Percentiles rank a stretch among this genome's conserved stretches.
Evolutionary conservation across 768 basidiomycete genomes (phyloP).

Genomic region (Saitozyma podzolica): DNA sequence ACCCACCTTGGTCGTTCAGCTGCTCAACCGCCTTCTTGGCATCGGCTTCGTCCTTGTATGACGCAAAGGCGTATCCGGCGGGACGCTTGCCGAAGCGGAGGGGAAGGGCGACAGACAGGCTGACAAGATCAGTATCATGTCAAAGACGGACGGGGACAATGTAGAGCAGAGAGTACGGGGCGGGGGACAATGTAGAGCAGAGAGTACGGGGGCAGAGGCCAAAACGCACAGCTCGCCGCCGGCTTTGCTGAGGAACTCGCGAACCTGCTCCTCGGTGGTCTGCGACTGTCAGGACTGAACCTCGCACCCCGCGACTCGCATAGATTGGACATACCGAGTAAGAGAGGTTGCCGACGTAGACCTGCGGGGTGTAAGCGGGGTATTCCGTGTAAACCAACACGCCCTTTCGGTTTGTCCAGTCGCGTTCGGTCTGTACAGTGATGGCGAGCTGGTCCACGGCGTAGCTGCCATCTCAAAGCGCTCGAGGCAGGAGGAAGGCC

Average conservation of each 20-base stretch:
- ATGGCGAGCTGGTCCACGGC: background rate
- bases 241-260: constrained; percentile 35
- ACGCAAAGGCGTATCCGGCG: constrained; percentile 48
- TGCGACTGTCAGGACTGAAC: constrained; percentile 2
- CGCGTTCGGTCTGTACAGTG: too few relatives aligned
- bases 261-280: constrained; percentile 45
- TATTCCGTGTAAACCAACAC: constrained; percentile 4
- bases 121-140: background rate
- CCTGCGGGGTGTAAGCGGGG: constrained; percentile 27
- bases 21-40: constrained; percentile 48
- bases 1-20: constrained; percentile 46
- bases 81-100: constrained; percentile 38
- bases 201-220: background rate
- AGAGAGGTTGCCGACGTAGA: constrained; percentile 51
- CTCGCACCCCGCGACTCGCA: too few relatives aligned
- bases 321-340: constrained; percentile 29
- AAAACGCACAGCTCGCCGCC: constrained; percentile 45
- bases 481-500: too few relatives aligned
- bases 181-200: too few relatives aligned
- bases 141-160: too few relatives aligned
- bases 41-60: constrained; percentile 38
- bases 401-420: background rate
- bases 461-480: constrained; percentile 8
- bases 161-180: background rate
- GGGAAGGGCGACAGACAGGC: constrained; percentile 30